phyloP scores from a whole-genome alignment of 2,329 filamentous ascomycete genomes.

The Aureobasidium mangrovei region DNA sequence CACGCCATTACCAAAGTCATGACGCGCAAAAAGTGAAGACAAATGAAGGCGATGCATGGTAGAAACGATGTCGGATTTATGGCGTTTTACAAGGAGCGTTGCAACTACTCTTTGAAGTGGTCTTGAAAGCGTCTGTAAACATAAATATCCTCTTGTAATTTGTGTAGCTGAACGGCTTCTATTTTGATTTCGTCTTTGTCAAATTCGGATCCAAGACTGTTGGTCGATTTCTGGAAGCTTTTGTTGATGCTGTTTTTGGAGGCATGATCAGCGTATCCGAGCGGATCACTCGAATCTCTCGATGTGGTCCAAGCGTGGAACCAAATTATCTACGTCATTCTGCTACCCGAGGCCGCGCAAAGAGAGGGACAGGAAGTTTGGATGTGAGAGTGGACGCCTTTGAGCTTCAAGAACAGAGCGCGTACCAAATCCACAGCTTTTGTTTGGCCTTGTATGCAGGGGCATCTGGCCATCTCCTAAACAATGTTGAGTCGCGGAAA shows the following conservation, averaged over 20 bases:
- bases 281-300: background rate
- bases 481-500: slow-evolving; percentile 47
- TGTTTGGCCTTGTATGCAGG: background rate
- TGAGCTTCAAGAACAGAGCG: background rate
- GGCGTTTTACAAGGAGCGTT: too few relatives aligned
- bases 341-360: background rate
- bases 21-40: slow-evolving; percentile 35
- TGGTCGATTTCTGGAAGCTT: background rate
- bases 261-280: background rate
- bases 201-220: too few relatives aligned
- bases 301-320: too few relatives aligned
- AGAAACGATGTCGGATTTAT: too few relatives aligned
- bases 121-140: too few relatives aligned
- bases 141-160: too few relatives aligned
- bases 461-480: background rate
- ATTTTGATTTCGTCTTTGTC: too few relatives aligned
- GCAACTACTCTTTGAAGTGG: too few relatives aligned
- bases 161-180: too few relatives aligned
- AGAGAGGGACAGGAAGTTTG: slow-evolving; percentile 3
- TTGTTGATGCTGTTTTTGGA: background rate
- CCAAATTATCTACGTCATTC: background rate
- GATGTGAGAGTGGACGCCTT: background rate
- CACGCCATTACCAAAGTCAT: slow-evolving; percentile 94
- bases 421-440: background rate
- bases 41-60: background rate